Conservation (phyloP, 495 filamentous ascomycete species). For the Tuber borchii region DNA sequence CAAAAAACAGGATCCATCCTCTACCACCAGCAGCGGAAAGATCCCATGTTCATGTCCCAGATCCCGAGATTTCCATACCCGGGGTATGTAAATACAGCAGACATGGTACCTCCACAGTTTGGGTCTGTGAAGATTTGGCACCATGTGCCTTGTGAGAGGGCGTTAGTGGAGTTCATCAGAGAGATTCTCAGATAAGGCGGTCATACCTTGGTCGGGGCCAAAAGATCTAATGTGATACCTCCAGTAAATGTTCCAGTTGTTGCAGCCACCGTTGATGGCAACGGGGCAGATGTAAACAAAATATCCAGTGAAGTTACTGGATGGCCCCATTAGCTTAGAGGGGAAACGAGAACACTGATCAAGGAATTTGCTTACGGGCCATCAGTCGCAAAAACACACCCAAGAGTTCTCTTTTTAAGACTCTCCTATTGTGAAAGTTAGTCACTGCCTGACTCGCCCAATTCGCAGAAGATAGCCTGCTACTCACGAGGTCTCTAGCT, state of each 20-base stretch:
- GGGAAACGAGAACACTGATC: neutral
- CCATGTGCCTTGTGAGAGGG: neutral
- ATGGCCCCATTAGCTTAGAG: neutral
- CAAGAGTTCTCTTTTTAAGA: no score
- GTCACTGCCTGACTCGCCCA: no score
- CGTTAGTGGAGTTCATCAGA: neutral
- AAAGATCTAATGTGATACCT: neutral
- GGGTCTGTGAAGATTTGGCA: neutral
- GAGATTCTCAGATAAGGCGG: neutral
- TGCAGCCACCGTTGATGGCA: neutral
- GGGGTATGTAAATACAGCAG: neutral
- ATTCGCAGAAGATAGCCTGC: no score
- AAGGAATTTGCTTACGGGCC: neutral
- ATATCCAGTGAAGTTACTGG: neutral
- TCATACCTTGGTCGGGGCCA: neutral
- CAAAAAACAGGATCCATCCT: neutral
- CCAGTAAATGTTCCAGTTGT: neutral
- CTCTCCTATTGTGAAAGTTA: no score
- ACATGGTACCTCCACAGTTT: neutral
- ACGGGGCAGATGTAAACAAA: no score
- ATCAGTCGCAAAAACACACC: neutral
- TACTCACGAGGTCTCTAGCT: no score
- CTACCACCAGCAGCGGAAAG: neutral
- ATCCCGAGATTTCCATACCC: neutral
- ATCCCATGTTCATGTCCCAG: neutral